phyloP scores from a whole-genome alignment of 2,329 filamentous ascomycete species.

The Alternaria consortialis region DNA sequence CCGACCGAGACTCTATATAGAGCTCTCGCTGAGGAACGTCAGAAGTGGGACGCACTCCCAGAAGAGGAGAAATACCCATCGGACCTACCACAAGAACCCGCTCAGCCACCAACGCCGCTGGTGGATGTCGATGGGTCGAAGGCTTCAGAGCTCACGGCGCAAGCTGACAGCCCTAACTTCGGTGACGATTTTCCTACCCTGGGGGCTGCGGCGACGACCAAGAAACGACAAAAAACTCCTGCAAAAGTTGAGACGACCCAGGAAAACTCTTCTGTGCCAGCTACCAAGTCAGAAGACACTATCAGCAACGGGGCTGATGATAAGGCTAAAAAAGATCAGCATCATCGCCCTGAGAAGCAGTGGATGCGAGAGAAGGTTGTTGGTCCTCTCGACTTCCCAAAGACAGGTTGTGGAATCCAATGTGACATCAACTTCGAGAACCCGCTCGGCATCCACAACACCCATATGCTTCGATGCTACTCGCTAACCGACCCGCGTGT shows the following conservation, averaged over 20 bases:
- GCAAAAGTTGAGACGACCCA: constrained; percentile 11
- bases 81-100: constrained; percentile 23
- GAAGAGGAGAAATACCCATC: constrained; percentile 55
- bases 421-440: constrained; percentile 94
- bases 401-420: constrained; percentile 79
- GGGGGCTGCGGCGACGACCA: constrained; percentile 6
- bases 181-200: constrained; percentile 14
- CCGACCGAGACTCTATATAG: constrained; percentile 69
- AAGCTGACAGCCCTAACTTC: constrained; percentile 13
- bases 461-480: constrained; percentile 82
- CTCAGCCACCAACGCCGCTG: constrained; percentile 18
- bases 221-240: constrained; percentile 8
- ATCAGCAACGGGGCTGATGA: constrained; percentile 14
- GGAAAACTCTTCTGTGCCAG: constrained; percentile 26
- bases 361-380: constrained; percentile 59
- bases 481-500: constrained; percentile 81
- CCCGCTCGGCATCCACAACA: constrained; percentile 84
- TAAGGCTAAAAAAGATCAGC: constrained; percentile 22
- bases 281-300: constrained; percentile 9
- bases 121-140: constrained; percentile 22
- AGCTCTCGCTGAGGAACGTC: constrained; percentile 70
- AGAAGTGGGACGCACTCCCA: constrained; percentile 73
- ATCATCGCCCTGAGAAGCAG: constrained; percentile 36
- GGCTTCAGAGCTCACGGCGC: constrained; percentile 10
- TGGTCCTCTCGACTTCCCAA: constrained; percentile 76